Evolutionary conservation across 2,329 filamentous ascomycete genomes (phyloP).

Genomic region (Graphium sp.): DNA sequence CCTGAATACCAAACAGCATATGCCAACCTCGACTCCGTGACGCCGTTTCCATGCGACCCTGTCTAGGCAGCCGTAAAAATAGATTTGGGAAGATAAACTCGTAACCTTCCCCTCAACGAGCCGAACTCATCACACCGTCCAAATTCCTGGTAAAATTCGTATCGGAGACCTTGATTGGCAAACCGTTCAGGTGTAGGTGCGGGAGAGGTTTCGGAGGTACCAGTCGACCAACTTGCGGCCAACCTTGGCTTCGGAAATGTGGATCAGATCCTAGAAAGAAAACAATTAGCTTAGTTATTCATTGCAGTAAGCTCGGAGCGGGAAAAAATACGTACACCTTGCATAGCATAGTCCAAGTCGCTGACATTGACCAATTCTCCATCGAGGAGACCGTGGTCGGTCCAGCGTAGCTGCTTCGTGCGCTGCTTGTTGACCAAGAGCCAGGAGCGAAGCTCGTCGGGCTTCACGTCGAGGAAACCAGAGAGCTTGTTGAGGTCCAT

Average conservation of each 20-base stretch:
- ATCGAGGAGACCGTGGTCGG: constrained; percentile 71
- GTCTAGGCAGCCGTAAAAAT: no score
- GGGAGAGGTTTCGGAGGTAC: constrained; percentile 93
- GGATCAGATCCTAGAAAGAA: constrained; percentile 63
- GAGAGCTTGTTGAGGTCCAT: constrained; percentile 98
- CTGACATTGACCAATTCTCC: constrained; percentile 86
- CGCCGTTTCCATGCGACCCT: no score
- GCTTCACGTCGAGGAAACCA: constrained; percentile 89
- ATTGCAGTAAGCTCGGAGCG: background rate
- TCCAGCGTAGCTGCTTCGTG: constrained; percentile 90
- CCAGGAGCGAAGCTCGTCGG: constrained; percentile 84
- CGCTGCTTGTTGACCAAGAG: constrained; percentile 97
- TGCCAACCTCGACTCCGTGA: no score
- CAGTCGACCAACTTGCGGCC: constrained; percentile 94
- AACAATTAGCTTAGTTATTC: constrained; percentile 2
- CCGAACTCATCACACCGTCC: no score
- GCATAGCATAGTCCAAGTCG: constrained; percentile 93
- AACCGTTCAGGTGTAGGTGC: constrained; percentile 56
- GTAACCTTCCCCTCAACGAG: no score
- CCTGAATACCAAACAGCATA: no score
- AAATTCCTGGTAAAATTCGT: no score
- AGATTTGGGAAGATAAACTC: no score
- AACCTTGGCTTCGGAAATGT: constrained; percentile 97
- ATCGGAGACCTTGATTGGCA: no score
- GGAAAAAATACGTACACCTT: constrained; percentile 51